Evolutionary conservation across 352 stramenopile genomes (phyloP).

Genomic region (Pythium dissimile): DNA sequence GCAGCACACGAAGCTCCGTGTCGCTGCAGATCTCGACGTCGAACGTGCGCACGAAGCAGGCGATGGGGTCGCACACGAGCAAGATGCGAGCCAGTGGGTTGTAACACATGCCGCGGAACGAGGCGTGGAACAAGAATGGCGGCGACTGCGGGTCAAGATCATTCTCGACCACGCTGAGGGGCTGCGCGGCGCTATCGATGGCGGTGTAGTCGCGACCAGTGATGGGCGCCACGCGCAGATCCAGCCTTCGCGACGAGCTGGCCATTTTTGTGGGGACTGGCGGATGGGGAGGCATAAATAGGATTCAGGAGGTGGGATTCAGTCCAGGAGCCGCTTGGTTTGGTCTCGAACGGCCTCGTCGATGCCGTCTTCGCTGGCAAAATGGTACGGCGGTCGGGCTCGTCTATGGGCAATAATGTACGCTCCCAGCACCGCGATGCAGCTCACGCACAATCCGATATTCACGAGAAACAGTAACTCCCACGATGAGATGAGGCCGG

Average conservation of each 20-base stretch:
- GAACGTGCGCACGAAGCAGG: conserved; percentile 37
- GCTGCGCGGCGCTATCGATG: neutral
- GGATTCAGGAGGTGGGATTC: neutral
- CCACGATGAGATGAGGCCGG: conserved; percentile 43
- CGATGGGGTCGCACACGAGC: conserved; percentile 38
- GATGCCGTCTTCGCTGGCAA: no score
- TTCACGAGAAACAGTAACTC: conserved; percentile 41
- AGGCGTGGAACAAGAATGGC: conserved; percentile 10
- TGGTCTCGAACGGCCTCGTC: neutral
- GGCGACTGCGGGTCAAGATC: conserved; percentile 10
- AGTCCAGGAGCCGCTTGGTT: neutral
- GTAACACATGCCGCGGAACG: conserved; percentile 41
- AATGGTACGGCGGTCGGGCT: no score
- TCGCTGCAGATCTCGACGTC: conserved; percentile 22
- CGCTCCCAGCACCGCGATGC: conserved; percentile 31
- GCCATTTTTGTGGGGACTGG: no score
- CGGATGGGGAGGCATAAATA: conserved; percentile 9
- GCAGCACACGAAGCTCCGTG: conserved; percentile 9
- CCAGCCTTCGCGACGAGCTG: conserved; percentile 8
- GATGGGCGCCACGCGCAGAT: conserved; percentile 32
- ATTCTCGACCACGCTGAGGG: conserved; percentile 12
- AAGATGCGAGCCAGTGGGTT: conserved; percentile 47
- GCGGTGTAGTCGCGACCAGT: conserved; percentile 30
- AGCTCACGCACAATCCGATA: conserved; percentile 37
- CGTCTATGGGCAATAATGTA: conserved; percentile 3